Conservation (phyloP, 352 stramenopile genomes). For the Phytopythium montanum region DNA sequence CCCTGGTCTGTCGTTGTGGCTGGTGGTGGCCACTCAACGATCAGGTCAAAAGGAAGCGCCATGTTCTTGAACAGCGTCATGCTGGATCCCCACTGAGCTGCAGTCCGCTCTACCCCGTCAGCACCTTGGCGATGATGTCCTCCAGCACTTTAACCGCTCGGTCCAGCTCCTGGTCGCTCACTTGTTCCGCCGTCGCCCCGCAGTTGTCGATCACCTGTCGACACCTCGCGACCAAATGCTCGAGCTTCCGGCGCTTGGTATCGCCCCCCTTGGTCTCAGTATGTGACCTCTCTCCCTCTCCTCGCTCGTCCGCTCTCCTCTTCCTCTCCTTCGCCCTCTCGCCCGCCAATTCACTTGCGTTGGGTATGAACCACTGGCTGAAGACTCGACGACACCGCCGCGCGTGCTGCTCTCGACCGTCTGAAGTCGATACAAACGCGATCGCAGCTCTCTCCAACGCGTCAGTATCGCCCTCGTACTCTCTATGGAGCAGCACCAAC, state of each 20-base stretch:
- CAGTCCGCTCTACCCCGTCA: conserved; percentile 13
- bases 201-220: conserved; percentile 30
- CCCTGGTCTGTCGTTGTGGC: too few species aligned
- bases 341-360: neutral
- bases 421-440: neutral
- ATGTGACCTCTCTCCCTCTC: too few species aligned
- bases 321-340: neutral
- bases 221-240: conserved; percentile 23
- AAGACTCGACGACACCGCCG: neutral
- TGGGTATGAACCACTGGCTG: neutral
- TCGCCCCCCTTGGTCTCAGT: neutral
- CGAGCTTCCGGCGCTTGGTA: conserved; percentile 15
- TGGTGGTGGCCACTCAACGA: too few species aligned
- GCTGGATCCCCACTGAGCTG: too few species aligned
- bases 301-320: neutral
- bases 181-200: conserved; percentile 18
- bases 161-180: conserved; percentile 46
- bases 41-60: too few species aligned
- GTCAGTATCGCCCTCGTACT: neutral
- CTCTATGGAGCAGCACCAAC: conserved; percentile 1
- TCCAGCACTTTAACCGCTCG: conserved; percentile 41
- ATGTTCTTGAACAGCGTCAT: too few species aligned
- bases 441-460: neutral
- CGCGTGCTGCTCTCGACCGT: neutral
- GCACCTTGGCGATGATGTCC: conserved; percentile 34